Evolutionary conservation across 1,139 yeast genomes (phyloP).

Genomic region (Martiniozyma asiatica): DNA sequence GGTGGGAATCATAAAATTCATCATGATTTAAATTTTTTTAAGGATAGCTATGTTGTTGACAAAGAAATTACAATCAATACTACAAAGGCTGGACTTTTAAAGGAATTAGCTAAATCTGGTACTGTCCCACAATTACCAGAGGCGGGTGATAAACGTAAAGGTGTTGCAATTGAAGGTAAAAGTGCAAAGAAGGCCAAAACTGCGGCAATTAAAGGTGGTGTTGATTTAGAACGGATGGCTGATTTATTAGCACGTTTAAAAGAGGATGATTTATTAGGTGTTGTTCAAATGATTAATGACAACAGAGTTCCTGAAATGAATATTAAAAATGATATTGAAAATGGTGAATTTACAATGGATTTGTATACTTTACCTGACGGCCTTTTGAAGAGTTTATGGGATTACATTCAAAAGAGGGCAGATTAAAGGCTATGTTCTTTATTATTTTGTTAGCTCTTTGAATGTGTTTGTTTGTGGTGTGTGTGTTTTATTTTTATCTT

Average conservation of each 20-base stretch:
- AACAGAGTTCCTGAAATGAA: slow-evolving; percentile 93
- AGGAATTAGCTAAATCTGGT: slow-evolving; percentile 70
- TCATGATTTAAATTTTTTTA: slow-evolving; percentile 81
- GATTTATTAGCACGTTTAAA: slow-evolving; percentile 77
- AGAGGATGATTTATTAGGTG: slow-evolving; percentile 88
- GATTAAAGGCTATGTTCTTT: slow-evolving; percentile 22
- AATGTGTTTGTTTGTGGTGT: background rate
- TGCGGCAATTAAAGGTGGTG: slow-evolving; percentile 48
- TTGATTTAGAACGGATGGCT: slow-evolving; percentile 85
- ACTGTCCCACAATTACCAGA: slow-evolving; percentile 39
- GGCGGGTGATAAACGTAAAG: slow-evolving; percentile 15
- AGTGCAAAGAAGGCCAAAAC: slow-evolving; percentile 52
- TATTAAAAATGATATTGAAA: slow-evolving; percentile 89
- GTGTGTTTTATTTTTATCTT: background rate
- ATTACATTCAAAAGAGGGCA: slow-evolving; percentile 67
- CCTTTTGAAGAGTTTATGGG: slow-evolving; percentile 86
- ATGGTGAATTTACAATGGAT: slow-evolving; percentile 96
- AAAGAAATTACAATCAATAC: slow-evolving; percentile 69
- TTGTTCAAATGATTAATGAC: slow-evolving; percentile 96
- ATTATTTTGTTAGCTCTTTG: too few relatives aligned
- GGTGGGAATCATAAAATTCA: slow-evolving; percentile 78
- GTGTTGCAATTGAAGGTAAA: slow-evolving; percentile 26
- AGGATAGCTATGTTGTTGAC: slow-evolving; percentile 66
- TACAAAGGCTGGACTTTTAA: slow-evolving; percentile 60
- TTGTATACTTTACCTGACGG: slow-evolving; percentile 88